These are phyloP conservation scores for Kernera saxatilis DNA, from an alignment of 345 rosid species.

Conservation along the genomic window DNA sequence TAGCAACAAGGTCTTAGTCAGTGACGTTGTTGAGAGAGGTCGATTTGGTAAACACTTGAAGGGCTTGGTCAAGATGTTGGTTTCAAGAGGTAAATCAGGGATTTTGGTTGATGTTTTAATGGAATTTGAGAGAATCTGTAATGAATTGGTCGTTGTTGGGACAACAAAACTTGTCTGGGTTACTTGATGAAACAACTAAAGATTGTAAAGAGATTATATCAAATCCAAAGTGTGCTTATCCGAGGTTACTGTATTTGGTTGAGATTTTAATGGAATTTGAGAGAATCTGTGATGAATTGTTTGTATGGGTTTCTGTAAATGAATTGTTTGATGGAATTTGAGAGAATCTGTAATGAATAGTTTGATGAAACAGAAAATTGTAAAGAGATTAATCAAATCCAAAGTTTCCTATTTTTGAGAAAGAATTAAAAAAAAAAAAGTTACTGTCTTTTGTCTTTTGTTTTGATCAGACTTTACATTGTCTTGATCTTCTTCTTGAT, in stretches of 20 bases:
- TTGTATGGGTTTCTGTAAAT: too few relatives aligned
- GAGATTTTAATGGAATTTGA: conserved; percentile 48
- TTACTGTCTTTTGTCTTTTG: neutral
- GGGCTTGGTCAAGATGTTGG: conserved; percentile 51
- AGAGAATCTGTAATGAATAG: conserved; percentile 49
- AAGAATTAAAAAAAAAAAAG: neutral
- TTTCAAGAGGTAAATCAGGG: conserved; percentile 40
- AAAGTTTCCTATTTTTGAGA: neutral
- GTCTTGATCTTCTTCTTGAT: conserved; percentile 32
- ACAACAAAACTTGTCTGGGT: conserved; percentile 34
- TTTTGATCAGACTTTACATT: conserved; percentile 7
- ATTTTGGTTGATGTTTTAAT: conserved; percentile 46
- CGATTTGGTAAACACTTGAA: conserved; percentile 40
- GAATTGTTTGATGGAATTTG: conserved; percentile 42
- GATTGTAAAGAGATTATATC: neutral
- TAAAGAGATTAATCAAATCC: neutral
- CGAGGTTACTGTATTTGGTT: neutral
- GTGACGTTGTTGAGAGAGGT: conserved; percentile 32
- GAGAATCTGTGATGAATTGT: conserved; percentile 42
- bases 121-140: conserved; percentile 59
- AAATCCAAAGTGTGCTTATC: neutral
- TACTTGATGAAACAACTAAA: conserved; percentile 14
- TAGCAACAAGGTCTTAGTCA: conserved; percentile 27
- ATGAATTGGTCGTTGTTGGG: conserved; percentile 32
- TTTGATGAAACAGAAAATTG: conserved; percentile 15